phyloP scores from a whole-genome alignment of 352 stramenopile species.

The Globisporangium uncinulatum region DNA sequence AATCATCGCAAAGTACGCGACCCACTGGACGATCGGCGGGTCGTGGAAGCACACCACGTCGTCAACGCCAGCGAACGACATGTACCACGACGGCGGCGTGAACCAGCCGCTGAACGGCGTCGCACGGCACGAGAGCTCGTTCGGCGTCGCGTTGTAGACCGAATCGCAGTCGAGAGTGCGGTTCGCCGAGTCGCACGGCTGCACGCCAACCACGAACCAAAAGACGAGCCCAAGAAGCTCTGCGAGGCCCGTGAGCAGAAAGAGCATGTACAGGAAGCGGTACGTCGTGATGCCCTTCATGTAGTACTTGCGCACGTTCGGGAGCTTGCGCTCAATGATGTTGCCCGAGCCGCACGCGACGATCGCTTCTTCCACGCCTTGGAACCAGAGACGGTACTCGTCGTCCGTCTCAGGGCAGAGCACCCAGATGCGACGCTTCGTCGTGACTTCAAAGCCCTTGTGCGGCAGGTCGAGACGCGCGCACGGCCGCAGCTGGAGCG shows the following conservation, averaged over 20 bases:
- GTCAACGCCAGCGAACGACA: constrained; percentile 62
- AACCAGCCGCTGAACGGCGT: constrained; percentile 67
- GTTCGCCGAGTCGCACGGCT: constrained; percentile 62
- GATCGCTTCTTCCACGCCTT: constrained; percentile 71
- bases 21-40: constrained; percentile 70
- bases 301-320: constrained; percentile 86
- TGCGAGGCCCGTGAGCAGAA: constrained; percentile 57
- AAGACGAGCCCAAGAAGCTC: constrained; percentile 74
- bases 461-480: constrained; percentile 74
- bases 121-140: constrained; percentile 42
- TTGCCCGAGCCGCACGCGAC: constrained; percentile 70
- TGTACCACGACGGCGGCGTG: constrained; percentile 68
- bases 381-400: constrained; percentile 83
- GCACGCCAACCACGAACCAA: constrained; percentile 73
- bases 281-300: constrained; percentile 85
- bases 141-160: constrained; percentile 52
- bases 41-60: constrained; percentile 76
- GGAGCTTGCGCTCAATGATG: constrained; percentile 82
- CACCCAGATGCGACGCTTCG: constrained; percentile 81
- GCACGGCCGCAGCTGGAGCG: constrained; percentile 74
- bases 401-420: constrained; percentile 81
- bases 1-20: constrained; percentile 73
- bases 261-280: constrained; percentile 73
- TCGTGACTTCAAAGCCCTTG: constrained; percentile 76
- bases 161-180: constrained; percentile 44